Evolutionary conservation across 345 rosid genomes (phyloP).

Genomic region (Eucalyptus dawsonii): DNA sequence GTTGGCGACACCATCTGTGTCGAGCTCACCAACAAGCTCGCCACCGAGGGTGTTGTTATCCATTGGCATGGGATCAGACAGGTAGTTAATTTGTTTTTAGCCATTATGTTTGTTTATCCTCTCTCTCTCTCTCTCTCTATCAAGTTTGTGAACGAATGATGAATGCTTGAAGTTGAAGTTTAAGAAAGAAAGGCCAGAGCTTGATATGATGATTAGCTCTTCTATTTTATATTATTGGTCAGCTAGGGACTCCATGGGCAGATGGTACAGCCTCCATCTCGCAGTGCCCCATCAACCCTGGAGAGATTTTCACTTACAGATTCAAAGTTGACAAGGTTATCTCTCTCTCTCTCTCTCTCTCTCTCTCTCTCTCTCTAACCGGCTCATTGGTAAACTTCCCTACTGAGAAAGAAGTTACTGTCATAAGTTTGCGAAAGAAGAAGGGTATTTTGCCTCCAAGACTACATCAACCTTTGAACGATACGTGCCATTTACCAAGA

Average conservation of each 20-base stretch:
- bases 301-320: constrained; percentile 62
- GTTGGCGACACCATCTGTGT: constrained; percentile 57
- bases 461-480: not conserved
- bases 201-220: not conserved
- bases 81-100: constrained; percentile 5
- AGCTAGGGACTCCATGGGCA: constrained; percentile 90
- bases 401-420: not conserved
- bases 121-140: not conserved
- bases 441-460: not conserved
- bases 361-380: not conserved
- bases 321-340: constrained; percentile 63
- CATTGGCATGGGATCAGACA: constrained; percentile 99
- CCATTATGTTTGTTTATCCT: not conserved
- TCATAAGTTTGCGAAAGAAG: not conserved
- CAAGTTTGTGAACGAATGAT: not conserved
- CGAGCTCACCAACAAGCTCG: constrained; percentile 60
- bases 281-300: constrained; percentile 73
- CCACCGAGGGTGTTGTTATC: constrained; percentile 75
- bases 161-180: not conserved
- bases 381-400: not conserved
- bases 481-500: not conserved
- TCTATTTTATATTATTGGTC: not conserved
- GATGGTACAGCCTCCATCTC: constrained; percentile 92
- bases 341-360: not conserved
- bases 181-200: not conserved